Evolutionary conservation across 495 filamentous ascomycete genomes (phyloP).

Genomic region (Talaromyces ruber): DNA sequence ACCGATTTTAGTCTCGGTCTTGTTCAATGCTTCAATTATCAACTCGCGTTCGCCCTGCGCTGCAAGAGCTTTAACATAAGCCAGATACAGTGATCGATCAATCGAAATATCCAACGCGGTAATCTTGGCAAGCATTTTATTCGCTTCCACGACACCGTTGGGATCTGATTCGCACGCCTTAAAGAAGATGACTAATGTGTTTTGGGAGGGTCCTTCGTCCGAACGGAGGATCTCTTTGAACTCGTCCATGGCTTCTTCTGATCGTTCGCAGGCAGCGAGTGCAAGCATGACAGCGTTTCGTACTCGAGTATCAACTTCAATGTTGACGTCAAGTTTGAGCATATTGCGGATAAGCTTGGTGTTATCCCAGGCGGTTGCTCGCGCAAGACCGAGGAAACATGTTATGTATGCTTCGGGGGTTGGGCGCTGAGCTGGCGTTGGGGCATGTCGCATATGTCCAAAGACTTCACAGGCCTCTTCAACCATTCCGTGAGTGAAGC

Average conservation of each 20-base stretch:
- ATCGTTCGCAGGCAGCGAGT: slow-evolving; percentile 57
- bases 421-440: slow-evolving; percentile 47
- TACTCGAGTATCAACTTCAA: slow-evolving; percentile 68
- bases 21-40: slow-evolving; percentile 51
- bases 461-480: slow-evolving; percentile 83
- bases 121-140: slow-evolving; percentile 66
- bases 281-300: slow-evolving; percentile 82
- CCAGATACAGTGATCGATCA: slow-evolving; percentile 59
- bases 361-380: slow-evolving; percentile 51
- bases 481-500: slow-evolving; percentile 66
- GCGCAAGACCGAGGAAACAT: slow-evolving; percentile 69
- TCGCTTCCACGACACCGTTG: slow-evolving; percentile 55
- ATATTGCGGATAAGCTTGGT: slow-evolving; percentile 77
- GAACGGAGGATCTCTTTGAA: slow-evolving; percentile 74
- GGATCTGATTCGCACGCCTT: slow-evolving; percentile 58
- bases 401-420: slow-evolving; percentile 64
- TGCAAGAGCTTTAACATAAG: slow-evolving; percentile 68
- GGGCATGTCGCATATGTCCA: slow-evolving; percentile 75
- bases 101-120: slow-evolving; percentile 66
- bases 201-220: slow-evolving; percentile 73
- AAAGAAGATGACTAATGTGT: slow-evolving; percentile 69
- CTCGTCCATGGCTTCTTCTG: slow-evolving; percentile 58
- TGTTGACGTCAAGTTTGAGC: slow-evolving; percentile 75
- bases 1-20: slow-evolving; percentile 56
- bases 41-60: slow-evolving; percentile 59